Percentiles rank a stretch among this genome's conserved stretches.
phyloP scores from a whole-genome alignment of 1,284 basidiomycete genomes.

The Macrocystidia cucumis region DNA sequence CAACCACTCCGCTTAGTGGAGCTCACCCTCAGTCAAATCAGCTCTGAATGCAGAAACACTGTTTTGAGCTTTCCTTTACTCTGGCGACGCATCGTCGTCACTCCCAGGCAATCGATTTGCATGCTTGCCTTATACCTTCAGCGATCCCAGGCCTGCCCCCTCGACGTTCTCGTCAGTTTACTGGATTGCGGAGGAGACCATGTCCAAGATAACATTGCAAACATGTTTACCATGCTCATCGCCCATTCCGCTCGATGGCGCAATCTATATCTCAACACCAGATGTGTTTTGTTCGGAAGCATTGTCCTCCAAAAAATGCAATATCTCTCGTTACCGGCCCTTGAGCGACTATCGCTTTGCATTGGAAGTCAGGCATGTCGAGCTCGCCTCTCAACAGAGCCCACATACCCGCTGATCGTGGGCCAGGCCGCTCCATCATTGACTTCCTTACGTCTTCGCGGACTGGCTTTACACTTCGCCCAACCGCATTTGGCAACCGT shows the following conservation, averaged over 20 bases:
- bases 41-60: constrained; percentile 25
- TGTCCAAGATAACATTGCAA: constrained; percentile 8
- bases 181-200: constrained; percentile 5
- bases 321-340: constrained; percentile 16
- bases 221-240: constrained; percentile 21
- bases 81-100: constrained; percentile 28
- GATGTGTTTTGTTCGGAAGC: constrained; percentile 15
- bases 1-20: constrained; percentile 20
- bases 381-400: constrained; percentile 3
- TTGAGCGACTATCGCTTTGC: constrained; percentile 28
- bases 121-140: constrained; percentile 23
- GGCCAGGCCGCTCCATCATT: constrained; percentile 25
- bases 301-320: constrained; percentile 20
- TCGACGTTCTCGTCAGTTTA: constrained; percentile 26
- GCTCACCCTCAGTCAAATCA: constrained; percentile 28
- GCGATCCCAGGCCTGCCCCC: constrained; percentile 22
- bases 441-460: constrained; percentile 30
- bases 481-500: constrained; percentile 25
- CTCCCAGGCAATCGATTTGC: constrained; percentile 14
- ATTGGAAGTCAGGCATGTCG: constrained; percentile 16
- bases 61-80: constrained; percentile 27
- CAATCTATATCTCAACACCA: constrained; percentile 22
- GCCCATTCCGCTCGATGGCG: constrained; percentile 26
- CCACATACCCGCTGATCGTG: constrained; percentile 12
- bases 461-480: constrained; percentile 30